A percentile compares a stretch with the other conserved stretches of the same genome.
phyloP scores from a whole-genome alignment of 768 basidiomycete genomes.

The Termitomyces sp. region DNA sequence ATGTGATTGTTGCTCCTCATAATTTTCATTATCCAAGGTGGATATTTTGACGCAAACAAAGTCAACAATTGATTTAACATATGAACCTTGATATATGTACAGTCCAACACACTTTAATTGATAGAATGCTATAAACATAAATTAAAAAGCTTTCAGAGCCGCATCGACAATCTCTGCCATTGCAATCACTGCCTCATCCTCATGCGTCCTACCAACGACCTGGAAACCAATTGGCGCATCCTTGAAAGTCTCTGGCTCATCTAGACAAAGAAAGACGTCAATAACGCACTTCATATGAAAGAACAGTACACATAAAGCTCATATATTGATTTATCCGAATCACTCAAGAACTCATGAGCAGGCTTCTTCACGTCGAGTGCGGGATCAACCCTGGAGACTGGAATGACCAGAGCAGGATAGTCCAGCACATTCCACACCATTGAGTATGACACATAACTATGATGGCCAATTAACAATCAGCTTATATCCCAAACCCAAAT shows the following conservation, averaged over 20 bases:
- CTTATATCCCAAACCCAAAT: too few species aligned
- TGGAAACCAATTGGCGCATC: conserved; percentile 64
- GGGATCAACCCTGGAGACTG: conserved; percentile 57
- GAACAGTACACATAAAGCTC: conserved; percentile 1
- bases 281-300: conserved; percentile 3
- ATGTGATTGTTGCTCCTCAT: too few species aligned
- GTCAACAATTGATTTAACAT: too few species aligned
- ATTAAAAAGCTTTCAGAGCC: conserved; percentile 31
- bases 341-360: background rate
- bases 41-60: too few species aligned
- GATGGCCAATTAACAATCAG: background rate
- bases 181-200: conserved; percentile 70
- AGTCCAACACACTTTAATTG: too few species aligned
- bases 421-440: conserved; percentile 62
- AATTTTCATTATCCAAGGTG: too few species aligned
- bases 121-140: too few species aligned
- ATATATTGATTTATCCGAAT: background rate
- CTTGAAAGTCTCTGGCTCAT: conserved; percentile 48
- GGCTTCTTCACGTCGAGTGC: conserved; percentile 39
- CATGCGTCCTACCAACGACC: conserved; percentile 61
- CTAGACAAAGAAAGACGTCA: conserved; percentile 16
- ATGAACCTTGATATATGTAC: too few species aligned
- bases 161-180: conserved; percentile 57
- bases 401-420: conserved; percentile 56
- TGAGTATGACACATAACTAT: conserved; percentile 48